phyloP scores from a whole-genome alignment of 2,329 filamentous ascomycete species.

The Mycosphaerella arachidis region DNA sequence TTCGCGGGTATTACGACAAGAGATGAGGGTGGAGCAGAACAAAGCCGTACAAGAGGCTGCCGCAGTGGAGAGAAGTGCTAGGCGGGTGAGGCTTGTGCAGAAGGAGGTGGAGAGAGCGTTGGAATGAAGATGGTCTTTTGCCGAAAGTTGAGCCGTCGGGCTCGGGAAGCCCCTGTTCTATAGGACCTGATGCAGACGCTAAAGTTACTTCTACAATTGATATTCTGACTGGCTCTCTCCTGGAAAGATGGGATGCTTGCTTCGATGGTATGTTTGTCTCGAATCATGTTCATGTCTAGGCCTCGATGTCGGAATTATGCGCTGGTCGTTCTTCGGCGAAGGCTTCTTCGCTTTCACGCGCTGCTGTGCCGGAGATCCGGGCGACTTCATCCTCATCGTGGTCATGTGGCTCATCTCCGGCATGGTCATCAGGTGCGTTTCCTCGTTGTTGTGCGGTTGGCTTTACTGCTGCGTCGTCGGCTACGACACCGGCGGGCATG shows the following conservation, averaged over 20 bases:
- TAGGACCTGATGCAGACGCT: neutral
- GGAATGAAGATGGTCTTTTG: neutral
- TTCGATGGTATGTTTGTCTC: neutral
- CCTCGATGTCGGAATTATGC: conserved; percentile 9
- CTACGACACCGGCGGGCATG: conserved; percentile 29
- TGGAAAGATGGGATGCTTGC: neutral
- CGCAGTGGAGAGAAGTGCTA: conserved; percentile 17
- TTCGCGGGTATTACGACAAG: conserved; percentile 11
- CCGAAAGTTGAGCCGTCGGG: too few species aligned
- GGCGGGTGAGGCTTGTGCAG: conserved; percentile 11
- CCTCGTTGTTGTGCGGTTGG: conserved; percentile 4
- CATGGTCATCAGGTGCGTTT: neutral
- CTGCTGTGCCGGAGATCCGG: conserved; percentile 20
- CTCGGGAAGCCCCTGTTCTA: too few species aligned
- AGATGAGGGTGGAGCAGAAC: conserved; percentile 18
- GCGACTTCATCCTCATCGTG: conserved; percentile 12
- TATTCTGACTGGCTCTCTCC: neutral
- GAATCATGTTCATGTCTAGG: neutral
- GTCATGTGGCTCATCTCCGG: conserved; percentile 7
- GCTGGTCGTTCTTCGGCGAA: neutral
- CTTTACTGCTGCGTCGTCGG: conserved; percentile 14
- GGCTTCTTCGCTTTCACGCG: conserved; percentile 17
- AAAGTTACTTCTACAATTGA: neutral
- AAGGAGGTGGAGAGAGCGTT: conserved; percentile 5
- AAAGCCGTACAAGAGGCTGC: conserved; percentile 22